Evolutionary conservation across 2,329 filamentous ascomycete species (phyloP).

Genomic region (Epichloe sibirici): DNA sequence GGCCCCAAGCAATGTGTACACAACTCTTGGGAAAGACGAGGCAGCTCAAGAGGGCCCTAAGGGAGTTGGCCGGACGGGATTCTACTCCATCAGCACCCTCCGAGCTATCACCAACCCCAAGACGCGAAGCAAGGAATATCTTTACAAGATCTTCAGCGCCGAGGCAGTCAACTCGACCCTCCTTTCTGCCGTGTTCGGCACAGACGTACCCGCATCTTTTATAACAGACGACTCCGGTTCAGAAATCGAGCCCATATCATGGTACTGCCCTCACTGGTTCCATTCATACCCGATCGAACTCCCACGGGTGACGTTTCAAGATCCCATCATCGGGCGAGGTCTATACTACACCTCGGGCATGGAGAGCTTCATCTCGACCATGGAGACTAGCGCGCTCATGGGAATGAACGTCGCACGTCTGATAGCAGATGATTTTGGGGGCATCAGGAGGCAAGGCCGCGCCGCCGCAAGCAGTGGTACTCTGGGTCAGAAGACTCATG

Average conservation of each 20-base stretch:
- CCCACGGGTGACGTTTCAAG: conserved; percentile 81
- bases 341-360: conserved; percentile 67
- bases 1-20: conserved; percentile 67
- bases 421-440: conserved; percentile 47
- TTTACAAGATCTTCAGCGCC: conserved; percentile 56
- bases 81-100: conserved; percentile 77
- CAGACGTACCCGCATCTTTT: conserved; percentile 31
- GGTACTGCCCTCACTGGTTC: conserved; percentile 70
- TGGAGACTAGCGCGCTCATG: conserved; percentile 92
- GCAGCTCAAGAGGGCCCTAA: conserved; percentile 34
- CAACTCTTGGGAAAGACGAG: conserved; percentile 58
- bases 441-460: conserved; percentile 7
- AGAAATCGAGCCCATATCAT: conserved; percentile 45
- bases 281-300: conserved; percentile 73
- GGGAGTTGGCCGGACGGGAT: conserved; percentile 60
- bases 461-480: background rate
- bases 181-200: conserved; percentile 39
- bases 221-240: conserved; percentile 21
- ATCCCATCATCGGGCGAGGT: conserved; percentile 53
- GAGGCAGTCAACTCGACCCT: conserved; percentile 39
- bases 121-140: conserved; percentile 39
- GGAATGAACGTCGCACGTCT: conserved; percentile 73
- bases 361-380: conserved; percentile 89
- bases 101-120: conserved; percentile 49
- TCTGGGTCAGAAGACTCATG: background rate